Evolutionary conservation across 495 filamentous ascomycete species (phyloP).

Genomic region (Daldinia childiae): DNA sequence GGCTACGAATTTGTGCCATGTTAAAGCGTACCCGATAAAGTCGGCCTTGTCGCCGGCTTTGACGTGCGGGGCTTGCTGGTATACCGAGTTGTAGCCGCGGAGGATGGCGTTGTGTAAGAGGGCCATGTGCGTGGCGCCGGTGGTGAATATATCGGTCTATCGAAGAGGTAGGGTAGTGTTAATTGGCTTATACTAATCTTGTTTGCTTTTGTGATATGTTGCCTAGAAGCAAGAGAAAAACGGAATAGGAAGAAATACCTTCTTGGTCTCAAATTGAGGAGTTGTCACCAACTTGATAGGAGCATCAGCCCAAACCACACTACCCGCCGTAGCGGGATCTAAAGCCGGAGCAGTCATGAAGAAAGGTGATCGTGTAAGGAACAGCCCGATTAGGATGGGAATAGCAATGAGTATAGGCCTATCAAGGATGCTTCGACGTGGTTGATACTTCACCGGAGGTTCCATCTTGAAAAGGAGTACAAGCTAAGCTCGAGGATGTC

Average conservation of each 20-base stretch:
- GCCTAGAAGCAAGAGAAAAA: background rate
- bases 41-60: constrained; percentile 54
- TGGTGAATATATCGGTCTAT: constrained; percentile 61
- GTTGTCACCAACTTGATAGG: constrained; percentile 60
- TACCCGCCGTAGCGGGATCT: constrained; percentile 35
- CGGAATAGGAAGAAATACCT: constrained; percentile 37
- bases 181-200: constrained; percentile 4
- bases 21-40: constrained; percentile 61
- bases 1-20: constrained; percentile 63
- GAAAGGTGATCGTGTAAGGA: constrained; percentile 54
- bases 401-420: constrained; percentile 47
- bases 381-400: constrained; percentile 49
- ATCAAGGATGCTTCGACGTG: constrained; percentile 40
- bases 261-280: constrained; percentile 56
- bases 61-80: constrained; percentile 59
- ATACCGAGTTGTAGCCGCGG: constrained; percentile 68
- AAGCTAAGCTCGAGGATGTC: background rate
- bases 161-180: background rate
- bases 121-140: constrained; percentile 67
- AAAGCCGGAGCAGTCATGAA: constrained; percentile 51
- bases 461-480: constrained; percentile 26
- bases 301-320: constrained; percentile 58
- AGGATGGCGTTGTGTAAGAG: constrained; percentile 67
- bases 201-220: background rate
- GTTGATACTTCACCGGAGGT: constrained; percentile 12